Percentiles rank a stretch among this genome's conserved stretches.
Evolutionary conservation across 1,284 basidiomycete genomes (phyloP).

Genomic region (Microbotryum lychnidis-dioicae): DNA sequence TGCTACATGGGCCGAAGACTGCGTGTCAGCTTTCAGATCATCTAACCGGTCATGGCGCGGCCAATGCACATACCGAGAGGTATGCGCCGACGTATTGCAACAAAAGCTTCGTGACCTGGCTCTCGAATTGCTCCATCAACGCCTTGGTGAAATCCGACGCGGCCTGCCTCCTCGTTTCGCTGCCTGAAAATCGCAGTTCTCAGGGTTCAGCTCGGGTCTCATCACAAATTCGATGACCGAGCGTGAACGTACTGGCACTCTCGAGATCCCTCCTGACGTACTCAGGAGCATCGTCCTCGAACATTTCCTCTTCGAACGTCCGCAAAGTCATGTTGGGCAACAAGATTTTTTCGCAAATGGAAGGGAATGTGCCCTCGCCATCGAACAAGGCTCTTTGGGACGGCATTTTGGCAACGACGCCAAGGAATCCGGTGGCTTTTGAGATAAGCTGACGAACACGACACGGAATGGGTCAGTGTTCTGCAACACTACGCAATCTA

Average conservation of each 20-base stretch:
- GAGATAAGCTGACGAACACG: slow-evolving; percentile 59
- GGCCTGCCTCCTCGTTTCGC: slow-evolving; percentile 75
- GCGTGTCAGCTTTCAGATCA: neutral
- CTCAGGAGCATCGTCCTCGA: slow-evolving; percentile 94
- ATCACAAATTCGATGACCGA: neutral
- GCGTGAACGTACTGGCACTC: slow-evolving; percentile 45
- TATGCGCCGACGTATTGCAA: slow-evolving; percentile 72
- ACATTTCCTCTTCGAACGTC: slow-evolving; percentile 85
- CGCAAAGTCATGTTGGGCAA: slow-evolving; percentile 84
- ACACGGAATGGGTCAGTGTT: neutral
- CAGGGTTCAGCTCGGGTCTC: neutral
- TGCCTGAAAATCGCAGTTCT: slow-evolving; percentile 36
- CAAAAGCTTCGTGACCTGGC: slow-evolving; percentile 75
- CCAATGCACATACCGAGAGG: slow-evolving; percentile 49
- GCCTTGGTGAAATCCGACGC: slow-evolving; percentile 88
- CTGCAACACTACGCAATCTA: neutral
- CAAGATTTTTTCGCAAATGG: slow-evolving; percentile 81
- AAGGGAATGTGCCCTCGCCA: slow-evolving; percentile 62
- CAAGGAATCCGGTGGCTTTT: slow-evolving; percentile 86
- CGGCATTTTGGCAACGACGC: slow-evolving; percentile 63
- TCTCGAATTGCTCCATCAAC: slow-evolving; percentile 69
- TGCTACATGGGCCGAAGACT: slow-evolving; percentile 33
- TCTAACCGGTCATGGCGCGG: neutral
- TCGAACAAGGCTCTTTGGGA: slow-evolving; percentile 56
- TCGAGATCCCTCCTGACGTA: slow-evolving; percentile 86